Percentiles rank a stretch among this genome's conserved stretches.
Conservation (phyloP, 371 early-diverging fungal species). For the Parasitella parasitica region DNA sequence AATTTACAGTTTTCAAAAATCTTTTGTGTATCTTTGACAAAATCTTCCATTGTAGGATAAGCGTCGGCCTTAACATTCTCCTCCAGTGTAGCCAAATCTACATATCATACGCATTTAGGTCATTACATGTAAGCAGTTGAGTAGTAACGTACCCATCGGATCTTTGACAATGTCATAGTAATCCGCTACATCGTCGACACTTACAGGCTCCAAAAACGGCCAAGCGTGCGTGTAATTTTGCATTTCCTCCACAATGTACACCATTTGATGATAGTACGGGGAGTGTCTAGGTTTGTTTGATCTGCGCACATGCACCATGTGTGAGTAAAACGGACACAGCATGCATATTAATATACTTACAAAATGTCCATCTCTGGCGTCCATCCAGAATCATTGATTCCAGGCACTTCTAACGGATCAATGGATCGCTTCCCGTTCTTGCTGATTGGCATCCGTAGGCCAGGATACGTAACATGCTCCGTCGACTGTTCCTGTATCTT, state of each 20-base stretch:
- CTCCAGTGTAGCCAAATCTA: conserved; percentile 63
- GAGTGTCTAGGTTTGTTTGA: conserved; percentile 58
- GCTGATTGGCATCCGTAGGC: conserved; percentile 65
- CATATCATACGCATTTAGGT: background rate
- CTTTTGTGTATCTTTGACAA: conserved; percentile 36
- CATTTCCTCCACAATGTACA: conserved; percentile 75
- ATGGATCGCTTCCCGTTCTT: conserved; percentile 46
- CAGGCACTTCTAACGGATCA: conserved; percentile 68
- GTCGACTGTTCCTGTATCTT: conserved; percentile 75
- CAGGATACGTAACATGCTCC: conserved; percentile 81
- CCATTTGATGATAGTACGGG: conserved; percentile 66
- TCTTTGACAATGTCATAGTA: conserved; percentile 96
- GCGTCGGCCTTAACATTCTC: conserved; percentile 55
- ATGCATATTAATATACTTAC: conserved; percentile 30
- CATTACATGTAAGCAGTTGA: background rate
- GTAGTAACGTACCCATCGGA: conserved; percentile 87
- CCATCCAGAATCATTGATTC: conserved; percentile 93
- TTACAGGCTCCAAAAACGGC: conserved; percentile 98
- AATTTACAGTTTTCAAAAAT: conserved; percentile 52
- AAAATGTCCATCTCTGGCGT: conserved; percentile 80
- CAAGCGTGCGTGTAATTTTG: conserved; percentile 84
- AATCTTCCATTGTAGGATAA: conserved; percentile 46
- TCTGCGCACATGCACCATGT: conserved; percentile 13
- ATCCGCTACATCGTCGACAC: conserved; percentile 90
- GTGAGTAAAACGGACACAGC: too few relatives aligned